A percentile compares a stretch with the other conserved stretches of the same genome.
Conservation (phyloP, 148 eudicot species). For the Rhododendron ferrugineum region DNA sequence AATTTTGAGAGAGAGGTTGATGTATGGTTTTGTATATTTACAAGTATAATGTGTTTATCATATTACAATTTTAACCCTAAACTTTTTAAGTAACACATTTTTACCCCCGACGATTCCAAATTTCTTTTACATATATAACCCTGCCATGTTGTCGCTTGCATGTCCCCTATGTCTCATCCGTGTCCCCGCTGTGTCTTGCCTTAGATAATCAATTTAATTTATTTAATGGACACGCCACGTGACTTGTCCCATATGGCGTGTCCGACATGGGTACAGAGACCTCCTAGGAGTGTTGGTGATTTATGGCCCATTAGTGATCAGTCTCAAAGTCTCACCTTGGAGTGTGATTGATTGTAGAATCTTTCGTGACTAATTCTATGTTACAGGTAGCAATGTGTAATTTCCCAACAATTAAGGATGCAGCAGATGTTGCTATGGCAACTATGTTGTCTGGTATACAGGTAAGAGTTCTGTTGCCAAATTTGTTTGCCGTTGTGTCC, state of each 20-base stretch:
- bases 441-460: slow-evolving; percentile 93
- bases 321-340: background rate
- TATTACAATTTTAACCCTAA: background rate
- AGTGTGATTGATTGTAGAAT: background rate
- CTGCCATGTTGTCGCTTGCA: background rate
- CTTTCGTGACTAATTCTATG: background rate
- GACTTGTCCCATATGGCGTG: background rate
- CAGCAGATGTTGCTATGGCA: slow-evolving; percentile 95
- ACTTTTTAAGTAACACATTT: background rate
- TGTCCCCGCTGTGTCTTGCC: background rate
- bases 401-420: slow-evolving; percentile 89
- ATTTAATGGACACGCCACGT: background rate
- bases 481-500: background rate
- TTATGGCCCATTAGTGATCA: background rate
- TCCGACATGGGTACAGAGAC: background rate
- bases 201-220: background rate
- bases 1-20: background rate
- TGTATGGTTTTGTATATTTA: background rate
- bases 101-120: background rate
- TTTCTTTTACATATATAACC: background rate
- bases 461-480: slow-evolving; percentile 29
- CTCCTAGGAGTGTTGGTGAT: background rate
- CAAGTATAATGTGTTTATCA: background rate
- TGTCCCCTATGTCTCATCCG: background rate
- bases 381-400: slow-evolving; percentile 94